Evolutionary conservation across 2,329 filamentous ascomycete species (phyloP).

Genomic region (Leptographium wingfieldii): DNA sequence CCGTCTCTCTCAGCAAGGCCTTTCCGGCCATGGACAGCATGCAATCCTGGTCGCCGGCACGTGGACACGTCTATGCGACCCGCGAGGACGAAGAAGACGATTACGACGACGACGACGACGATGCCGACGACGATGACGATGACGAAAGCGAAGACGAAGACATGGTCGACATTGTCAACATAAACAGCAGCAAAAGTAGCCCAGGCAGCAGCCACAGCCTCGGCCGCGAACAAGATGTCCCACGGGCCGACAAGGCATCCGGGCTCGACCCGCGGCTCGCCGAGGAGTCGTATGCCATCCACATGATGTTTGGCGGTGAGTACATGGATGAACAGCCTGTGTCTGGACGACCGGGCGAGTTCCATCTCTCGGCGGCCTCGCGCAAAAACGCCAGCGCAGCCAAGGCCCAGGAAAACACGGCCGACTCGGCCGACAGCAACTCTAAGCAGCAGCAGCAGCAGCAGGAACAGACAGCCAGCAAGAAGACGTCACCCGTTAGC

Average conservation of each 20-base stretch:
- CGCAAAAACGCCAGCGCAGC: conserved; percentile 20
- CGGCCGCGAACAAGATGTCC: conserved; percentile 6
- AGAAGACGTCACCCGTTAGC: conserved; percentile 9
- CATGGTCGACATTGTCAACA: conserved; percentile 10
- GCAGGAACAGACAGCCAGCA: neutral
- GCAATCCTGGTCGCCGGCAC: conserved; percentile 41
- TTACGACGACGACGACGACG: neutral
- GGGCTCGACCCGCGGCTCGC: conserved; percentile 33
- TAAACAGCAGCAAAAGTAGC: conserved; percentile 16
- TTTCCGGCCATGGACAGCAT: conserved; percentile 37
- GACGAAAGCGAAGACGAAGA: conserved; percentile 1
- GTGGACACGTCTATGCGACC: conserved; percentile 38
- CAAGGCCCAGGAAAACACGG: neutral
- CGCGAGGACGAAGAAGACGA: conserved; percentile 14
- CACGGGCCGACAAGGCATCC: conserved; percentile 20
- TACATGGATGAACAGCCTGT: conserved; percentile 59
- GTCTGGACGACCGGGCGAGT: conserved; percentile 52
- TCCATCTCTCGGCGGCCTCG: conserved; percentile 49
- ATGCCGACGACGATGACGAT: conserved; percentile 3
- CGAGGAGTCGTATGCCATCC: conserved; percentile 45
- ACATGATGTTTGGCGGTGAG: conserved; percentile 47
- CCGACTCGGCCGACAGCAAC: neutral
- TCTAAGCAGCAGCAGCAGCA: neutral
- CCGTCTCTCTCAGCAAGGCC: conserved; percentile 39
- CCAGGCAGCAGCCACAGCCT: too few relatives aligned